Evolutionary conservation across 1,139 yeast genomes (phyloP).

Genomic region (Zygoascus hellenicus): DNA sequence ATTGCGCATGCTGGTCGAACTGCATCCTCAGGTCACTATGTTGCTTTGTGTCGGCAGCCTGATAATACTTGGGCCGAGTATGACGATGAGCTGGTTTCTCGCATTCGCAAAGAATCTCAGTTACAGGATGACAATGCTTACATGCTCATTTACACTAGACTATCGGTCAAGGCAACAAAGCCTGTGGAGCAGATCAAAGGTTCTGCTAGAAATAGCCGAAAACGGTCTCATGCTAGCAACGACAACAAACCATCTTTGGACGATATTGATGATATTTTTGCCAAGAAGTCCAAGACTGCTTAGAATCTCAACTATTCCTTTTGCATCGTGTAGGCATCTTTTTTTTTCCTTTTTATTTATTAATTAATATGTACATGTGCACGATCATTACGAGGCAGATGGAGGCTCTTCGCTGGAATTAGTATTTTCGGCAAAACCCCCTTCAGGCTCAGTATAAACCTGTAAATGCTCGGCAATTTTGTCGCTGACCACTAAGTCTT

Average conservation of each 20-base stretch:
- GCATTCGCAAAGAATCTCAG: slow-evolving; percentile 61
- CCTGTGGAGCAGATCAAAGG: background rate
- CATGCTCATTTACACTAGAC: slow-evolving; percentile 66
- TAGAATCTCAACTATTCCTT: background rate
- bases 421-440: background rate
- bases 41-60: slow-evolving; percentile 87
- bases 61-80: slow-evolving; percentile 82
- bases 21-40: slow-evolving; percentile 87
- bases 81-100: slow-evolving; percentile 78
- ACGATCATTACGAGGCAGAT: background rate
- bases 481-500: slow-evolving; percentile 64
- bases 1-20: slow-evolving; percentile 94
- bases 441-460: slow-evolving; percentile 40
- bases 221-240: slow-evolving; percentile 3
- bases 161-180: slow-evolving; percentile 19
- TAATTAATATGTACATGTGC: slow-evolving; percentile 7
- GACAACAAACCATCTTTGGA: slow-evolving; percentile 14
- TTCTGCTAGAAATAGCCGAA: background rate
- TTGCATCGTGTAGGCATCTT: slow-evolving; percentile 1
- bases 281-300: slow-evolving; percentile 11
- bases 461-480: slow-evolving; percentile 53
- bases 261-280: slow-evolving; percentile 28
- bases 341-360: slow-evolving; percentile 7
- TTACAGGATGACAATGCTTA: slow-evolving; percentile 80
- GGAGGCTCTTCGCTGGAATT: background rate